Evolutionary conservation across 257 asterid genomes (phyloP).

Genomic region (Solanum etuberosum): DNA sequence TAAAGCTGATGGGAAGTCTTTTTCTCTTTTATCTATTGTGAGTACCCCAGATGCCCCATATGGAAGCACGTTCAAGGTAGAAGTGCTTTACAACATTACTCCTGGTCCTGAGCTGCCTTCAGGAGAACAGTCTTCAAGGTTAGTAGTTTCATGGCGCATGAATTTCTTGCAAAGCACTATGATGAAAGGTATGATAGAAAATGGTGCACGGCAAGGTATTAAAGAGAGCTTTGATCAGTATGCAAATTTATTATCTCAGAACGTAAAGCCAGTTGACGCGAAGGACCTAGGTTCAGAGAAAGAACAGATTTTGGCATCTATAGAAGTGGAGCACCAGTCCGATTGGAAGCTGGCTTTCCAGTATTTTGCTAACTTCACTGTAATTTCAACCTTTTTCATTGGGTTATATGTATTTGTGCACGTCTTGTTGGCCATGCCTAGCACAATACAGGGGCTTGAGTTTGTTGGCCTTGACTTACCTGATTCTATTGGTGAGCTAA

Average conservation of each 20-base stretch:
- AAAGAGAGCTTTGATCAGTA: constrained; percentile 83
- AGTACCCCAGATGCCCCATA: constrained; percentile 97
- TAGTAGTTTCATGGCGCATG: constrained; percentile 81
- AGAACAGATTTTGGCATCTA: constrained; percentile 86
- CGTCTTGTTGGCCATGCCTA: constrained; percentile 57
- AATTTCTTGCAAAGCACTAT: constrained; percentile 88
- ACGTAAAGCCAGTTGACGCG: constrained; percentile 64
- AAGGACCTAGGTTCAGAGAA: constrained; percentile 68
- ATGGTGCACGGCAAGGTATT: constrained; percentile 89
- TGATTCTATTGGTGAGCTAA: constrained; percentile 88
- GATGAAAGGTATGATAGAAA: constrained; percentile 91
- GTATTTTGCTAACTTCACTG: constrained; percentile 79
- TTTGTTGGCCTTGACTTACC: constrained; percentile 95
- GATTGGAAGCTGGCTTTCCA: constrained; percentile 81
- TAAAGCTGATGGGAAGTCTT: constrained; percentile 67
- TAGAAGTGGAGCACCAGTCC: constrained; percentile 65
- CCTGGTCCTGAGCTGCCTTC: constrained; percentile 86
- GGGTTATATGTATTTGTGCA: constrained; percentile 65
- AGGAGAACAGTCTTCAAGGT: constrained; percentile 64
- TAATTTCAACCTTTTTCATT: constrained; percentile 48
- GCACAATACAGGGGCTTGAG: constrained; percentile 88
- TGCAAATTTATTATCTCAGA: constrained; percentile 52
- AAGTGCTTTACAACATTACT: constrained; percentile 76
- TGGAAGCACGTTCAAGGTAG: constrained; percentile 63
- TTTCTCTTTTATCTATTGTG: constrained; percentile 57